These are phyloP conservation scores for Xylariaceae sp. DNA, from an alignment of 2,329 filamentous ascomycete species.

Conservation along the genomic window DNA sequence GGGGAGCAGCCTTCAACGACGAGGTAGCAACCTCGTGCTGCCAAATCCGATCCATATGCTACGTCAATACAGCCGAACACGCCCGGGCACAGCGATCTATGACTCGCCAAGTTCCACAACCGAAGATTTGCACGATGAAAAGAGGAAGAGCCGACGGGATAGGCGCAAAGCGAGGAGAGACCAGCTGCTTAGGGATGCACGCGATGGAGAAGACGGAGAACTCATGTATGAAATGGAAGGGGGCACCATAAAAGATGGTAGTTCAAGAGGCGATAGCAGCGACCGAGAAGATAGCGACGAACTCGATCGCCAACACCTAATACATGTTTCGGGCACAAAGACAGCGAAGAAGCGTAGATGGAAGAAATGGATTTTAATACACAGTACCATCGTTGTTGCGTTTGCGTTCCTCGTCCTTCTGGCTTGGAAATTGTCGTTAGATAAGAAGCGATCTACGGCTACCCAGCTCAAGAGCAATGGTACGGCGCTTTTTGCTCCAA, in stretches of 20 bases:
- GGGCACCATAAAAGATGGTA: slow-evolving; percentile 72
- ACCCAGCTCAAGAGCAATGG: slow-evolving; percentile 71
- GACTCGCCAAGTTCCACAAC: slow-evolving; percentile 52
- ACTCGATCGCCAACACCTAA: slow-evolving; percentile 59
- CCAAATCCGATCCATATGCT: slow-evolving; percentile 56
- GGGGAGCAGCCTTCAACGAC: slow-evolving; percentile 49
- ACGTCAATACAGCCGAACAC: slow-evolving; percentile 44
- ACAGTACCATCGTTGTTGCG: slow-evolving; percentile 56
- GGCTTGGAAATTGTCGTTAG: slow-evolving; percentile 64
- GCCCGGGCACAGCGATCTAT: slow-evolving; percentile 47
- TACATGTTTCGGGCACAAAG: slow-evolving; percentile 55
- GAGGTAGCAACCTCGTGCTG: slow-evolving; percentile 55
- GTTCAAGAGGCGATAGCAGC: slow-evolving; percentile 66
- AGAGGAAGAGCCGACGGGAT: slow-evolving; percentile 54
- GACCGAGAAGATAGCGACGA: slow-evolving; percentile 65
- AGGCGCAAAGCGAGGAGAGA: slow-evolving; percentile 61
- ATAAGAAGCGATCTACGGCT: slow-evolving; percentile 44
- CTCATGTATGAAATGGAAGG: slow-evolving; percentile 82
- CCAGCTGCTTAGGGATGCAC: slow-evolving; percentile 57
- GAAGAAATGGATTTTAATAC: slow-evolving; percentile 60
- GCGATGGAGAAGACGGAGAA: slow-evolving; percentile 71
- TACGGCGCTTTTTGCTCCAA: slow-evolving; percentile 86
- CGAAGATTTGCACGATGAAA: slow-evolving; percentile 57
- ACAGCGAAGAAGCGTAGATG: slow-evolving; percentile 57
- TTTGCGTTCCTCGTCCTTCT: slow-evolving; percentile 62